Base-by-base conservation (phyloP, 179 eudicot genomes). In the Actinidia polygama region DNA sequence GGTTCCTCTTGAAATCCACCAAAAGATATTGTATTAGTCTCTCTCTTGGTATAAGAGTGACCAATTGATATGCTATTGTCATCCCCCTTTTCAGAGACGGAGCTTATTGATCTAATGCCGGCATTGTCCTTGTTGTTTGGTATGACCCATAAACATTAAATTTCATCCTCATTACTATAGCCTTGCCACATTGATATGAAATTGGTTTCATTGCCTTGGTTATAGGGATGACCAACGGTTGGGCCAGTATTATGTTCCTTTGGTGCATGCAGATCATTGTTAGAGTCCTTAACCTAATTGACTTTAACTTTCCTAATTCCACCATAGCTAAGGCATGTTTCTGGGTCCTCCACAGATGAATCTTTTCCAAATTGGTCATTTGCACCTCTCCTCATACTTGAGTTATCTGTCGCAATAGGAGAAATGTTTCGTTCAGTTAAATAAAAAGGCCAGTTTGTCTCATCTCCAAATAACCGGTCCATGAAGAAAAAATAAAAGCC, bases 401-500 rank as follows among this genome's bases (percentile, higher is more conserved):
- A 75, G 64, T 66, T 85, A 75, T 81, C 87, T 15, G 59, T 79
- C 14, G 36, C 83, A 62, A 86, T 84, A 46, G 77, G 83, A 79
- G 84, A 77, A 61, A 80, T 36, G 47, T 66, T 78, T 50, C 67
- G 83, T 19, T 81, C 86, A 54, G 21, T 67, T 19, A 77, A 84
- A 58, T 59, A 66, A 53, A 83, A 79, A 16, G 86, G 78, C 58
- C 73, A 76, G 62, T 58, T 80, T 24, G 84, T 40, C n/a, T 89
- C 90, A 71, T 80, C 62, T 70, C 87, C 86, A 81, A 90, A 90
- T 66, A 90, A 72, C 40, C 89, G 87, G 74, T 87, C 91, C 72
- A 88, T 79, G 78, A 88, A 88, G n/a, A n/a, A n/a, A n/a, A n/a
- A n/a, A n/a, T n/a, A n/a, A n/a, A n/a, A n/a, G n/a, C n/a, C n/a